Conservation (phyloP, 2,329 filamentous ascomycete species). For the Thermoascus crustaceus region DNA sequence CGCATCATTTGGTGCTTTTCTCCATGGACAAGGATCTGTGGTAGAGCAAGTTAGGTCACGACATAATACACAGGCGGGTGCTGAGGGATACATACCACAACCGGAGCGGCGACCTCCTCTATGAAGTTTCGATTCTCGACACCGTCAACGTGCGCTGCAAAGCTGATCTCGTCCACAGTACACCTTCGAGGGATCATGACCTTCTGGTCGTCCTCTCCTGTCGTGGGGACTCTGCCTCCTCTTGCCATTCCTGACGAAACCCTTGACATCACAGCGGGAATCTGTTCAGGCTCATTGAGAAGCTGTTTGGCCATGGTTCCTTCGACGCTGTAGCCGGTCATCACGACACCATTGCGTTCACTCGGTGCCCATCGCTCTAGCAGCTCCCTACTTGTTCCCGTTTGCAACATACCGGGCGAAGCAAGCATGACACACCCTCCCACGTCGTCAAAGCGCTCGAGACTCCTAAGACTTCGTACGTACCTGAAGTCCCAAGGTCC, state of each 20-base stretch:
- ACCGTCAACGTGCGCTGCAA: constrained; percentile 93
- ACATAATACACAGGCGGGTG: background rate
- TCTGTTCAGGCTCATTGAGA: constrained; percentile 88
- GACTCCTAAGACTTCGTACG: constrained; percentile 80
- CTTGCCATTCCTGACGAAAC: constrained; percentile 42
- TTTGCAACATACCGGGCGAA: constrained; percentile 96
- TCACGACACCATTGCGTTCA: constrained; percentile 94
- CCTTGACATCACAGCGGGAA: constrained; percentile 85
- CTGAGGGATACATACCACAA: constrained; percentile 61
- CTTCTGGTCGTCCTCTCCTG: constrained; percentile 65
- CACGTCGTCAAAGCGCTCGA: constrained; percentile 93
- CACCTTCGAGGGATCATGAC: constrained; percentile 87
- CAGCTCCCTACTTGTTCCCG: constrained; percentile 84
- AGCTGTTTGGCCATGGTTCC: constrained; percentile 97
- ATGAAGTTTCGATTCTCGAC: constrained; percentile 96
- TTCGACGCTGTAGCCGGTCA: constrained; percentile 97
- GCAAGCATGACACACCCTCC: constrained; percentile 96
- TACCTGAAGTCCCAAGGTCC: constrained; percentile 96
- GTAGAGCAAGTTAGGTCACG: constrained; percentile 5
- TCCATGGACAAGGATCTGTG: constrained; percentile 85
- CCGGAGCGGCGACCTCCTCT: constrained; percentile 82
- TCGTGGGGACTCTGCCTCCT: constrained; percentile 55
- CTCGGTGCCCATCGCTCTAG: constrained; percentile 94
- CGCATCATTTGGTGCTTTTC: constrained; percentile 98
- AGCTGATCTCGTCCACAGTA: constrained; percentile 88